Conservation (phyloP, 202 grass and related monocot genomes). For the Setaria viridis region DNA sequence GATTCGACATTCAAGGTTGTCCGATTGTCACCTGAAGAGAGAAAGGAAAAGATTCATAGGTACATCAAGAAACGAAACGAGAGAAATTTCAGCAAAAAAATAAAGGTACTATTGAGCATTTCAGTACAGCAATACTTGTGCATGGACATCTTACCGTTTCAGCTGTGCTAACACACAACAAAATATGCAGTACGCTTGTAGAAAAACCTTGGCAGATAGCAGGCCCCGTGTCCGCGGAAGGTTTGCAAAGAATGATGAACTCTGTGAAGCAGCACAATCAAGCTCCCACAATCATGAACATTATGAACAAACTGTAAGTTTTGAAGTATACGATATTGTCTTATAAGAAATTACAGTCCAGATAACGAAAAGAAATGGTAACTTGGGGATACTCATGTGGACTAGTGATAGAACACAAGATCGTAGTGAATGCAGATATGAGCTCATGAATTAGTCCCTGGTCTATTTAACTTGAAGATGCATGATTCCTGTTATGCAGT, state of each 20-base stretch:
- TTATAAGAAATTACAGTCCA: slow-evolving; percentile 24
- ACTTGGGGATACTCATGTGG: background rate
- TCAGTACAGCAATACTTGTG: slow-evolving; percentile 20
- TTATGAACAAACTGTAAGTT: slow-evolving; percentile 72
- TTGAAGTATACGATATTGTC: slow-evolving; percentile 27
- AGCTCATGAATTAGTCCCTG: background rate
- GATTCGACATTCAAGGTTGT: slow-evolving; percentile 81
- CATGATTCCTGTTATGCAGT: background rate
- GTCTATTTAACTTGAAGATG: background rate
- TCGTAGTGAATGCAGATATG: background rate
- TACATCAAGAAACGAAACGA: slow-evolving; percentile 97
- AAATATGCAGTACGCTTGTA: slow-evolving; percentile 88
- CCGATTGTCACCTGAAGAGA: slow-evolving; percentile 81
- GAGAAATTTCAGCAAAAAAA: slow-evolving; percentile 98
- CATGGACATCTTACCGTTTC: slow-evolving; percentile 41
- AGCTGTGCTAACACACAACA: slow-evolving; percentile 42
- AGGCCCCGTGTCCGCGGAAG: slow-evolving; percentile 88
- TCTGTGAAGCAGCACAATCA: slow-evolving; percentile 65
- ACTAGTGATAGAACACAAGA: background rate
- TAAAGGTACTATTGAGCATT: slow-evolving; percentile 77
- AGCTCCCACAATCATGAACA: slow-evolving; percentile 58
- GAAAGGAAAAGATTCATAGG: slow-evolving; percentile 91
- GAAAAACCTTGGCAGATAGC: slow-evolving; percentile 98
- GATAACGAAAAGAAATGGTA: slow-evolving; percentile 20
- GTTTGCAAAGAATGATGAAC: slow-evolving; percentile 96